Evolutionary conservation across 192 early-diverging fungal genomes (phyloP).

Genomic region (Dimargaris xerosporica): DNA sequence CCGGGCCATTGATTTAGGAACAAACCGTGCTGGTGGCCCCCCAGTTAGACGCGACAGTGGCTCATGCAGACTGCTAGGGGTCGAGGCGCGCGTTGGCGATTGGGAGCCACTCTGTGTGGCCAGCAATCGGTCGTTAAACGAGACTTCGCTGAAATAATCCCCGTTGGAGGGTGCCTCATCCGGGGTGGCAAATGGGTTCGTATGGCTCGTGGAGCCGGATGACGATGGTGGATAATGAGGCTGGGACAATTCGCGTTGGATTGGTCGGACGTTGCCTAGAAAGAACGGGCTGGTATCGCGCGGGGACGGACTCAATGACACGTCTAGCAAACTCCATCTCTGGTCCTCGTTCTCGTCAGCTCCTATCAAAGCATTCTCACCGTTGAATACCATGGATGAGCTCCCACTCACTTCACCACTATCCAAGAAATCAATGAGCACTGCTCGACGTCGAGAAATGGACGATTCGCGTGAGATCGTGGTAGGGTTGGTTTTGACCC

Average conservation of each 20-base stretch:
- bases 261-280: neutral
- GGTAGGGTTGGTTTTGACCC: neutral
- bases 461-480: conserved; percentile 8
- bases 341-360: neutral
- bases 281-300: neutral
- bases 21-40: neutral
- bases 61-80: neutral
- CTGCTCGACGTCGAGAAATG: conserved; percentile 6
- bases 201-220: neutral
- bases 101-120: neutral
- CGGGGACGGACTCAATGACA: neutral
- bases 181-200: conserved; percentile 5
- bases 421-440: neutral
- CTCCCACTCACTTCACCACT: neutral
- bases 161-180: neutral
- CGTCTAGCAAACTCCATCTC: neutral
- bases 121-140: neutral
- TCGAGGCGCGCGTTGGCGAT: neutral
- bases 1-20: neutral
- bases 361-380: neutral
- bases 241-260: neutral
- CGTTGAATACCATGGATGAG: neutral
- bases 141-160: neutral
- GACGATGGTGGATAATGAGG: neutral
- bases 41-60: neutral